Evolutionary conservation across 75 land plant species (phyloP).

Genomic region (Azolla pinnata): DNA sequence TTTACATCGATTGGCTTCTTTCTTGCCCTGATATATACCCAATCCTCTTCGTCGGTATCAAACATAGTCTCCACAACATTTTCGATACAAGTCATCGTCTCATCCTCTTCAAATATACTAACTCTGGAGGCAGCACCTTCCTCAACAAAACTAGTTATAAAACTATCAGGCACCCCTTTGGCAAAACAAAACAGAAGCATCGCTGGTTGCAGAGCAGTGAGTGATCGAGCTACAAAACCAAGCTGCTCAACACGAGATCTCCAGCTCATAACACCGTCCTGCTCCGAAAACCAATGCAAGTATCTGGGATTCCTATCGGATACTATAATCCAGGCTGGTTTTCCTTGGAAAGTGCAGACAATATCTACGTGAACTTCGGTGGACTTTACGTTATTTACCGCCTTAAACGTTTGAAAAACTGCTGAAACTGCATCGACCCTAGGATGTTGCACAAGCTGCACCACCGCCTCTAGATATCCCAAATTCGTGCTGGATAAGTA

Average conservation of each 20-base stretch:
- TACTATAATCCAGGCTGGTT: slow-evolving; percentile 76
- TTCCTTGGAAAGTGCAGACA: slow-evolving; percentile 42
- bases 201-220: slow-evolving; percentile 36
- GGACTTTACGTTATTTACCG: background rate
- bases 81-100: background rate
- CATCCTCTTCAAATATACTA: slow-evolving; percentile 3
- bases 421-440: slow-evolving; percentile 51
- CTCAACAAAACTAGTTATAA: slow-evolving; percentile 18
- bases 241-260: slow-evolving; percentile 28
- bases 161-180: slow-evolving; percentile 31
- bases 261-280: slow-evolving; percentile 33
- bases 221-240: slow-evolving; percentile 27
- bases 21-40: slow-evolving; percentile 26
- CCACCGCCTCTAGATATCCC: slow-evolving; percentile 64
- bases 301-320: slow-evolving; percentile 69
- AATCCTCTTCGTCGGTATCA: slow-evolving; percentile 37
- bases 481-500: slow-evolving; percentile 60
- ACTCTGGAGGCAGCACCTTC: slow-evolving; percentile 46
- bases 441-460: slow-evolving; percentile 58
- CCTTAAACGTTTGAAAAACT: slow-evolving; percentile 48
- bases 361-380: slow-evolving; percentile 63
- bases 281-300: slow-evolving; percentile 45
- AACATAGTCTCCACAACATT: background rate
- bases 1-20: background rate
- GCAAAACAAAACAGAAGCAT: slow-evolving; percentile 55